Base-by-base conservation (phyloP, 192 early-diverging fungal genomes). In the Jimgerdemannia flammicorona region DNA sequence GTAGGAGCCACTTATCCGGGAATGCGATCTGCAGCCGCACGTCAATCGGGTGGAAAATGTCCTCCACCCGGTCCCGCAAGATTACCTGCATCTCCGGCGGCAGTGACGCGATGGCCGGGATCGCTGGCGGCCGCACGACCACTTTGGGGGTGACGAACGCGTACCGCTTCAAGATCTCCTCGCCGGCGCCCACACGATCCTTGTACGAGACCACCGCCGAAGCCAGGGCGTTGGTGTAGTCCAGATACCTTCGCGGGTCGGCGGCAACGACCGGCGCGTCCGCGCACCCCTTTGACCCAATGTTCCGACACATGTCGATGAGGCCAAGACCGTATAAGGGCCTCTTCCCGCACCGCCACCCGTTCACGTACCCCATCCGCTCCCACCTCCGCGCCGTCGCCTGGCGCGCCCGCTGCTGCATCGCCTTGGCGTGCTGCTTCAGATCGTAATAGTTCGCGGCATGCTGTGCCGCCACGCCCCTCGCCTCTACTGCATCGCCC, bases 1-100 rank as follows among this genome's bases (percentile, higher is more conserved):
- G 93, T 44, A 96, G 72, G 40, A 96, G 71, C 9, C 90, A 83
- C 63, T 93, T 94, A 75, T 96, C 95, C 10, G 93, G 95, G 72
- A 96, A 96, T 18, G 92, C 90, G 19, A 96, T 89, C 72, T 86
- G 84, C 69, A 91, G 86, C 42, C 91, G 84, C 11, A 88, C 87
- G 42, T 91, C 77, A 2, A 92, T 74, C 2, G 85, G 81, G 41
- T 90, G 87, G 40, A 92, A 77, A 18, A 90, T 72, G n/a, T 91
- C 90, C 67, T 85, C 17, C 69, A 83, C 71, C 40, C 74, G 79
- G 64, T 18, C 67, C 29, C 6, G 65, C 4, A 72, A 74, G 4
- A 44, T 78, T 64, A 68, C 71, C 44, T 70, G 76, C 29, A 75
- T 79, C 63, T 39, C 72, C 73, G 71, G 72, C 20, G 41, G 78